Percentiles rank a stretch among this genome's conserved stretches.
These are phyloP conservation scores for Auricularia sp. DNA, from an alignment of 768 basidiomycete species.

Conservation along the genomic window DNA sequence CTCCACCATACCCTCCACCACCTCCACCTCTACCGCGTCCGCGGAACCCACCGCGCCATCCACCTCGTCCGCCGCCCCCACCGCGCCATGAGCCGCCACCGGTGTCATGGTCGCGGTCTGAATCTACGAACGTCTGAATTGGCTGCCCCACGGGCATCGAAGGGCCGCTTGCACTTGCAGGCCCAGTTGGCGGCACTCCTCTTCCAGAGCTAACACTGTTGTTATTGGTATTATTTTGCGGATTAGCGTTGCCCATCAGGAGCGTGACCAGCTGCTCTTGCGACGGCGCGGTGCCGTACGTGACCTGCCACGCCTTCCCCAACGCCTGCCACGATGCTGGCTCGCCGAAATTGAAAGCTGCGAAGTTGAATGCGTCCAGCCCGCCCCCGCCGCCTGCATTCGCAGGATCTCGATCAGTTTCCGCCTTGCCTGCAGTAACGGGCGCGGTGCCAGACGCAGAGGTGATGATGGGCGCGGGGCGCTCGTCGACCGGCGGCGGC, in stretches of 20 bases:
- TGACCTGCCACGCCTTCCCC: conserved; percentile 65
- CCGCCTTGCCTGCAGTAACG: neutral
- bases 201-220: neutral
- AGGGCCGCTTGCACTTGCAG: neutral
- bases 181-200: neutral
- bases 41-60: conserved; percentile 25
- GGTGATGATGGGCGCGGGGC: neutral
- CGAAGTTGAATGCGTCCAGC: conserved; percentile 59
- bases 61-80: conserved; percentile 26
- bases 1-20: conserved; percentile 14
- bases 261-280: conserved; percentile 73
- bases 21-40: conserved; percentile 40
- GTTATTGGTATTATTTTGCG: neutral
- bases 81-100: conserved; percentile 21
- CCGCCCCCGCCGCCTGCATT: conserved; percentile 20
- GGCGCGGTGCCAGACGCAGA: neutral
- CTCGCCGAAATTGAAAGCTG: conserved; percentile 63
- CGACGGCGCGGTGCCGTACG: conserved; percentile 57
- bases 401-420: neutral
- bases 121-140: conserved; percentile 9
- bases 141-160: conserved; percentile 6
- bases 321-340: conserved; percentile 74
- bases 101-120: conserved; percentile 14
- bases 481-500: neutral
- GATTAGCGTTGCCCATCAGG: conserved; percentile 21